Evolutionary conservation across 2,329 filamentous ascomycete genomes (phyloP), one percentile per base, ranked within the genome.

Genomic region (Hymenoscyphus infarciens): DNA sequence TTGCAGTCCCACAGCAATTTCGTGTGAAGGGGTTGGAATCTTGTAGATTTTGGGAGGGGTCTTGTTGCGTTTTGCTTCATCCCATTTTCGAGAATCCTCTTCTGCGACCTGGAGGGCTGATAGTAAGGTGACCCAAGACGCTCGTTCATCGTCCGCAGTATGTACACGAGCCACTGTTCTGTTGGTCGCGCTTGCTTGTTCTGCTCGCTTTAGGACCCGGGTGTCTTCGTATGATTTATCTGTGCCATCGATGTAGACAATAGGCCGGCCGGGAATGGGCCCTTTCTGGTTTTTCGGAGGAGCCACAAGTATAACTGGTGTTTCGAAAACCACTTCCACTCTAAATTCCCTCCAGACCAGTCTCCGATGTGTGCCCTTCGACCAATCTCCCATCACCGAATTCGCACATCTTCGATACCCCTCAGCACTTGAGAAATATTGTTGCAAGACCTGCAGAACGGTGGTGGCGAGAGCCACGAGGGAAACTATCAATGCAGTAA

Each of bases 131-230:
- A 82, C 75, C 83, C 83, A 85, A 0, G 82, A 83, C 2, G 81
- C 81, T n/a, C 78, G 73, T 68, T 85, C 83, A 61, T 83, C 83
- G 66, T 85, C 81, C 5, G 82, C 81, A 1, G 83, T 85, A 64
- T 83, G 81, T 0, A 85, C 76, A 22, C 68, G 64, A 35, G 62
- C 56, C 16, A 55, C 61, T 2, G 67, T 45, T 49, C 69, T 56
- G 7, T 49, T 10, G 13, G 68, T 65, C n/a, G 49, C 65, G 29
- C 59, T 22, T 11, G 55, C 4, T 54, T 71, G 66, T 22, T 58
- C 68, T 3, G 31, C 5, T 2, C 45, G 60, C 7, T 55, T 55
- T 5, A 69, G 49, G 7, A 72, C 64, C 6, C 60, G 57, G 0
- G 71, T 73, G 10, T 71, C 65, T 4, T 59, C 33, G 49, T 71